Evolutionary conservation across 2,329 filamentous ascomycete species (phyloP).

Genomic region (Fusarium sp.): DNA sequence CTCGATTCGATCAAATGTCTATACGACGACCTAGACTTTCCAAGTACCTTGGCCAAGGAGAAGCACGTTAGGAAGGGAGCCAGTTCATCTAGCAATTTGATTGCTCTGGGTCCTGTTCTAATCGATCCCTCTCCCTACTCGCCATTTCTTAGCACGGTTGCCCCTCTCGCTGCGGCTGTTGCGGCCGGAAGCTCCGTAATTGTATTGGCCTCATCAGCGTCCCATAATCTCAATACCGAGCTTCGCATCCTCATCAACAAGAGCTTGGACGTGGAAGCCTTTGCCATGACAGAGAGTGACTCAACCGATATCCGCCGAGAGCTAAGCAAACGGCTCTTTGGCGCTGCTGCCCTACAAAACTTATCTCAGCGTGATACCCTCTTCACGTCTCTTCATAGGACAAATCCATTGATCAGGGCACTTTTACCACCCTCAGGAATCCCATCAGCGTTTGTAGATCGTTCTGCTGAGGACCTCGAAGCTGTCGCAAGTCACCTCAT

Average conservation of each 20-base stretch:
- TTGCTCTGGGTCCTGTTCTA: background rate
- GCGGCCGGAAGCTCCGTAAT: background rate
- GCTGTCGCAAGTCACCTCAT: background rate
- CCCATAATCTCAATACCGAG: background rate
- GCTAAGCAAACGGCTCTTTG: background rate
- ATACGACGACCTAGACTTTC: conserved; percentile 8
- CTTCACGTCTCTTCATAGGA: background rate
- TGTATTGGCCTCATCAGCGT: background rate
- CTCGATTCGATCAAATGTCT: conserved; percentile 7
- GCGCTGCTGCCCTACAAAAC: background rate
- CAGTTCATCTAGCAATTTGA: background rate
- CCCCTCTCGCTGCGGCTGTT: background rate
- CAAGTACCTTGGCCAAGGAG: background rate
- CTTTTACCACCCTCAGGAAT: background rate
- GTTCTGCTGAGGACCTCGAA: background rate
- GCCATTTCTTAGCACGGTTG: background rate
- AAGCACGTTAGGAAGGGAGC: background rate
- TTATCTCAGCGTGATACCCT: background rate
- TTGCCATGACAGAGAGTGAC: background rate
- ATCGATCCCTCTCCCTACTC: conserved; percentile 10
- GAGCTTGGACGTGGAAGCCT: background rate
- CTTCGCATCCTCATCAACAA: background rate
- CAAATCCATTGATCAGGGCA: background rate
- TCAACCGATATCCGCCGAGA: background rate
- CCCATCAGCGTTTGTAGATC: background rate